These are phyloP conservation scores for Clonostachys rosea DNA, from an alignment of 2,329 filamentous ascomycete genomes.

Conservation along the genomic window DNA sequence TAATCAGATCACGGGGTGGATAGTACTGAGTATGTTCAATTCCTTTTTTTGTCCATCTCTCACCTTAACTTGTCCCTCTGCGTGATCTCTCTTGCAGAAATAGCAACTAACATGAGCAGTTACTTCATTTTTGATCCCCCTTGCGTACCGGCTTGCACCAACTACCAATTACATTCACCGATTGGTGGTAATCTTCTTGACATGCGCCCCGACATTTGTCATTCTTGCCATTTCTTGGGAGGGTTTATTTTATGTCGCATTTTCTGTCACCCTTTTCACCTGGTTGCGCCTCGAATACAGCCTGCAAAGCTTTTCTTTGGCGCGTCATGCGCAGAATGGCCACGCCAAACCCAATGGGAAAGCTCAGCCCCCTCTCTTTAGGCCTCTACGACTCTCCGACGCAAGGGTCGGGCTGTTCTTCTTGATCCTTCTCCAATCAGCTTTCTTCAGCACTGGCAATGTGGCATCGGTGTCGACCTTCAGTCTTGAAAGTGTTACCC, in stretches of 20 bases:
- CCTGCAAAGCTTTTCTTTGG: slow-evolving; percentile 27
- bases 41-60: background rate
- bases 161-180: slow-evolving; percentile 89
- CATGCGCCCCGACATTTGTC: slow-evolving; percentile 89
- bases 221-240: slow-evolving; percentile 97
- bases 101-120: slow-evolving; percentile 37
- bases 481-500: slow-evolving; percentile 82
- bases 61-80: background rate
- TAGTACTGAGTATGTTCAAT: slow-evolving; percentile 58
- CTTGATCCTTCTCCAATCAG: slow-evolving; percentile 89
- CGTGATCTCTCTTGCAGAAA: background rate
- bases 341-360: slow-evolving; percentile 3
- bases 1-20: slow-evolving; percentile 84
- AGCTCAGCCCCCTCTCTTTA: slow-evolving; percentile 25
- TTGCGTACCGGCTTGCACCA: slow-evolving; percentile 74
- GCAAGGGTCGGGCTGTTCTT: slow-evolving; percentile 89
- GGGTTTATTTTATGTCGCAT: slow-evolving; percentile 90
- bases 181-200: slow-evolving; percentile 82
- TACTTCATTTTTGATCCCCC: slow-evolving; percentile 70
- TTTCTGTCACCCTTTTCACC: slow-evolving; percentile 73
- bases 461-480: slow-evolving; percentile 92
- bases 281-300: slow-evolving; percentile 93
- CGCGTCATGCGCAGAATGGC: background rate
- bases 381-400: slow-evolving; percentile 76
- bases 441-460: slow-evolving; percentile 96